These are phyloP conservation scores for Mycena galopus DNA, from an alignment of 768 basidiomycete species.

Conservation along the genomic window DNA sequence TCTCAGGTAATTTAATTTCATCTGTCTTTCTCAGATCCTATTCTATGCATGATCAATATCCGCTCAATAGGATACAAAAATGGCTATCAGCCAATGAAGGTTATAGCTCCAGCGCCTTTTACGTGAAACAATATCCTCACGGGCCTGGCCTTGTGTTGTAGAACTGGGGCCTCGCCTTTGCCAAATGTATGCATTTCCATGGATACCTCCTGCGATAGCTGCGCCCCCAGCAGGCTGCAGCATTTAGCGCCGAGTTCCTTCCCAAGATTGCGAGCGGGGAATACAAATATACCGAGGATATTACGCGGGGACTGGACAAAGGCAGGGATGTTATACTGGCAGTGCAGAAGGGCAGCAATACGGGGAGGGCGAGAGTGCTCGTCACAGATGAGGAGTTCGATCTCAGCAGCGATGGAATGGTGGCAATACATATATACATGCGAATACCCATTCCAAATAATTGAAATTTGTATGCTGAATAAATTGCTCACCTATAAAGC, in stretches of 20 bases:
- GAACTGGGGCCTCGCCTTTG: conserved; percentile 1
- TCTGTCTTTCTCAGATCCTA: too few relatives aligned
- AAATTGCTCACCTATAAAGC: too few relatives aligned
- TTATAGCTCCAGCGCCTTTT: neutral
- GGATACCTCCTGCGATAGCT: neutral
- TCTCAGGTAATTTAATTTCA: conserved; percentile 35
- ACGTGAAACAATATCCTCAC: neutral
- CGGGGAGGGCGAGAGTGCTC: conserved; percentile 38
- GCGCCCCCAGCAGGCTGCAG: neutral
- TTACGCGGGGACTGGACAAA: conserved; percentile 43
- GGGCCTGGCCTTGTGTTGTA: neutral
- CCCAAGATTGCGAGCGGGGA: conserved; percentile 58
- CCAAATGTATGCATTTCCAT: neutral
- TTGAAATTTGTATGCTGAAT: too few relatives aligned
- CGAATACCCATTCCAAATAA: too few relatives aligned
- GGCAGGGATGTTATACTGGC: conserved; percentile 45
- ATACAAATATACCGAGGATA: conserved; percentile 61
- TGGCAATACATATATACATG: too few relatives aligned
- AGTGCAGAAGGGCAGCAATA: conserved; percentile 46
- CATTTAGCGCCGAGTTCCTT: conserved; percentile 59
- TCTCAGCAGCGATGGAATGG: neutral
- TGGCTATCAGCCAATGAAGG: conserved; percentile 46
- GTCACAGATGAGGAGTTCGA: conserved; percentile 28
- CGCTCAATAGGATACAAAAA: conserved; percentile 47
- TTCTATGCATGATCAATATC: too few relatives aligned